phyloP scores from a whole-genome alignment of 1,284 basidiomycete species.

The Heterobasidion parviporum region DNA sequence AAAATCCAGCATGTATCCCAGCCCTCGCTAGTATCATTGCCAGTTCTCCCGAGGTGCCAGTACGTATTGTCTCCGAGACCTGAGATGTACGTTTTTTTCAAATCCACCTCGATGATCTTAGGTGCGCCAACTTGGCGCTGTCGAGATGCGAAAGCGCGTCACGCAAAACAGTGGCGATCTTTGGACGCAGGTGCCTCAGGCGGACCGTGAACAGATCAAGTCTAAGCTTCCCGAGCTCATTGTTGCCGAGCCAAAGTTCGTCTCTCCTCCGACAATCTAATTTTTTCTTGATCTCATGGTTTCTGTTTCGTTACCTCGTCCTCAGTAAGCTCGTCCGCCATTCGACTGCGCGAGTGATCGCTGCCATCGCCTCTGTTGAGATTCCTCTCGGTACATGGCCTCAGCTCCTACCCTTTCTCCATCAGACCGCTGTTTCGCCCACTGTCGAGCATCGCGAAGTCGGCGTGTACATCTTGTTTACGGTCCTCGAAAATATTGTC shows the following conservation, averaged over 20 bases:
- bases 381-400: slow-evolving; percentile 81
- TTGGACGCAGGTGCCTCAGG: slow-evolving; percentile 72
- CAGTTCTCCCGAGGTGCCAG: slow-evolving; percentile 70
- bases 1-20: slow-evolving; percentile 84
- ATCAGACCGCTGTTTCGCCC: slow-evolving; percentile 68
- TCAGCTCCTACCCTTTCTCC: slow-evolving; percentile 83
- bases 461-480: slow-evolving; percentile 87
- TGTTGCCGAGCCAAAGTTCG: slow-evolving; percentile 73
- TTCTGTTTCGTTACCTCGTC: slow-evolving; percentile 5
- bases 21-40: slow-evolving; percentile 87
- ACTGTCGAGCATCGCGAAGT: slow-evolving; percentile 81
- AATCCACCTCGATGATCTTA: slow-evolving; percentile 21
- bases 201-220: slow-evolving; percentile 83
- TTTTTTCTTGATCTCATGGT: slow-evolving; percentile 1
- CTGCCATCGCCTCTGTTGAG: slow-evolving; percentile 89
- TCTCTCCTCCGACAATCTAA: slow-evolving; percentile 8
- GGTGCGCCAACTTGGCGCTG: slow-evolving; percentile 97
- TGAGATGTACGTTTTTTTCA: too few relatives aligned
- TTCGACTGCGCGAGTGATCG: slow-evolving; percentile 86
- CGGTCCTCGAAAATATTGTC: slow-evolving; percentile 87
- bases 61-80: slow-evolving; percentile 26
- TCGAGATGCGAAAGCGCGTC: slow-evolving; percentile 94
- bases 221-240: slow-evolving; percentile 75
- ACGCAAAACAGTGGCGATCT: slow-evolving; percentile 73
- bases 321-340: slow-evolving; percentile 80